Percentiles rank a stretch among this genome's conserved stretches.
Conservation (phyloP, 345 rosid species). For the Pistacia atlantica region DNA sequence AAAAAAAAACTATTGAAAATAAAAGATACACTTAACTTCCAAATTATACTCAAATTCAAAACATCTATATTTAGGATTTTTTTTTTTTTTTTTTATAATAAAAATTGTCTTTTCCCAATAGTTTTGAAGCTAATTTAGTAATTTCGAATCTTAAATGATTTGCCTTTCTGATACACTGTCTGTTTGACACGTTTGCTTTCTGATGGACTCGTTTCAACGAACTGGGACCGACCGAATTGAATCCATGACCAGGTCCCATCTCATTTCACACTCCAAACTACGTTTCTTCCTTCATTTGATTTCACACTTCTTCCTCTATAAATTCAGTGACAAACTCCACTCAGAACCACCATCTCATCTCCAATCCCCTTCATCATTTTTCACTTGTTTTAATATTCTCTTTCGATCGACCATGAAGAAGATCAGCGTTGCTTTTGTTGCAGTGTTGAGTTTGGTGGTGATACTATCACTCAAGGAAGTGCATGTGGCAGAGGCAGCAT, state of each 20-base stretch:
- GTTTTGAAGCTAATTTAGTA: no score
- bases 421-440: conserved; percentile 5
- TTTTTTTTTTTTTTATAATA: no score
- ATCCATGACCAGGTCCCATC: not conserved
- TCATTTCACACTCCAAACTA: not conserved
- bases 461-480: not conserved
- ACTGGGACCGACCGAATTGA: not conserved
- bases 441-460: conserved; percentile 6
- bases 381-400: no score
- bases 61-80: no score
- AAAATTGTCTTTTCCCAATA: no score
- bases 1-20: no score
- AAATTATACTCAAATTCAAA: no score
- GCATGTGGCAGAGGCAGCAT: conserved; percentile 43
- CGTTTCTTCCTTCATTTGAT: not conserved
- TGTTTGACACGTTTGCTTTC: no score
- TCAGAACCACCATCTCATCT: not conserved
- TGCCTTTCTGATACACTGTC: no score
- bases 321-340: not conserved
- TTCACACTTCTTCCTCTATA: not conserved
- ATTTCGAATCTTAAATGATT: not conserved
- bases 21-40: no score
- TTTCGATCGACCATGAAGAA: not conserved
- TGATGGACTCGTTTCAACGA: no score
- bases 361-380: no score